Percentiles rank a stretch among this genome's conserved stretches.
Conservation (phyloP, 1,284 basidiomycete genomes). For the Cryptococcus floricola region DNA sequence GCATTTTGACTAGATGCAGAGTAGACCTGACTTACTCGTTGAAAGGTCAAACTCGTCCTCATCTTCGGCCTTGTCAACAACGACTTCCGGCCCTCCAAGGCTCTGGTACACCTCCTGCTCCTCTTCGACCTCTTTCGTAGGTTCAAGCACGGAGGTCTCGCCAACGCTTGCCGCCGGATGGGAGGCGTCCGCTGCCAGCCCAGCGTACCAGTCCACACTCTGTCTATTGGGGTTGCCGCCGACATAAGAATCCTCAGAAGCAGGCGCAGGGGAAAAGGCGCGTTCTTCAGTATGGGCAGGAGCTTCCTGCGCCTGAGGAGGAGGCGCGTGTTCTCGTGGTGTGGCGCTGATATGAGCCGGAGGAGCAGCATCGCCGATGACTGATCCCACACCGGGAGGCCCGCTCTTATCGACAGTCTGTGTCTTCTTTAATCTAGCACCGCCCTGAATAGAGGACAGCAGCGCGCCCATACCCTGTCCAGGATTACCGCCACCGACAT, state of each 20-base stretch:
- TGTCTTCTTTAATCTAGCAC: constrained; percentile 68
- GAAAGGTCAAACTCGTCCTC: constrained; percentile 75
- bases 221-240: constrained; percentile 59
- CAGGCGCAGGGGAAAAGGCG: constrained; percentile 7
- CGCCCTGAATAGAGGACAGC: constrained; percentile 76
- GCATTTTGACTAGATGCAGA: constrained; percentile 5
- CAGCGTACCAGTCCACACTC: constrained; percentile 87
- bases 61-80: constrained; percentile 53
- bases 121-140: constrained; percentile 36
- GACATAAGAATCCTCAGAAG: constrained; percentile 31
- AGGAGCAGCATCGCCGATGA: constrained; percentile 70
- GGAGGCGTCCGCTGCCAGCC: constrained; percentile 70
- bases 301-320: constrained; percentile 2
- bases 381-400: constrained; percentile 59
- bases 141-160: constrained; percentile 21
- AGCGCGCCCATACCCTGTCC: constrained; percentile 59
- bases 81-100: constrained; percentile 53
- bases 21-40: constrained; percentile 40
- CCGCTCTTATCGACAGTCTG: constrained; percentile 80
- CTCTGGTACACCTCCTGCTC: constrained; percentile 16
- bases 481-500: constrained; percentile 45
- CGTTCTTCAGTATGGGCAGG: constrained; percentile 3
- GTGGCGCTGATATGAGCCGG: constrained; percentile 63
- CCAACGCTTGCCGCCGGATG: constrained; percentile 28
- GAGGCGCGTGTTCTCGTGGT: constrained; percentile 46